Percentiles rank a stretch among this genome's conserved stretches.
Evolutionary conservation across 75 land plant genomes (phyloP).

Genomic region (Cryptomeria japonica): DNA sequence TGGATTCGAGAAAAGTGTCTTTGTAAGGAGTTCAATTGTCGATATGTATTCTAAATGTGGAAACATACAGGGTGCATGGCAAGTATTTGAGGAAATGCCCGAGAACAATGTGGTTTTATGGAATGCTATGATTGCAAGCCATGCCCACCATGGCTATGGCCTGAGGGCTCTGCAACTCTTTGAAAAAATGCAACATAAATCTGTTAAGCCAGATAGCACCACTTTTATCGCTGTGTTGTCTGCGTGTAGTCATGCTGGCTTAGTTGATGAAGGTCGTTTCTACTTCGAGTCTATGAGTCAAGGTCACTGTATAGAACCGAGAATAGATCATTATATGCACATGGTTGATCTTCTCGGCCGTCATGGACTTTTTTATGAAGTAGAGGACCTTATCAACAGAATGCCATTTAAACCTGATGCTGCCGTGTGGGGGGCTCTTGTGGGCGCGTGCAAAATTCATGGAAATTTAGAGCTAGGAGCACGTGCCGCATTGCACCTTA

Average conservation of each 20-base stretch:
- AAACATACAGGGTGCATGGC: constrained; percentile 40
- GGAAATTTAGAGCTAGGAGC: constrained; percentile 20
- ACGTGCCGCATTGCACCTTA: constrained; percentile 5
- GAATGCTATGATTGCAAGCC: constrained; percentile 65
- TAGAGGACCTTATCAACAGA: constrained; percentile 15
- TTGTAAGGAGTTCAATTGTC: constrained; percentile 36
- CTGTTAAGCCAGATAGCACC: constrained; percentile 37
- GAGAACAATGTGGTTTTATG: constrained; percentile 53
- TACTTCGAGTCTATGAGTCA: constrained; percentile 32
- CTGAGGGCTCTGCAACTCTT: constrained; percentile 41
- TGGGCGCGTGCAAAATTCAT: constrained; percentile 19
- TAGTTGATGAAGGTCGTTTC: constrained; percentile 33
- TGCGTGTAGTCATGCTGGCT: constrained; percentile 54
- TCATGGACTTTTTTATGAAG: constrained; percentile 7
- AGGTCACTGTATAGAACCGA: constrained; percentile 26
- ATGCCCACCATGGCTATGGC: constrained; percentile 64
- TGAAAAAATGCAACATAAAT: constrained; percentile 44
- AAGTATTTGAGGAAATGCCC: constrained; percentile 47
- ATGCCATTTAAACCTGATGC: constrained; percentile 20
- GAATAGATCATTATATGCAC: constrained; percentile 43
- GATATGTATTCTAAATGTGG: constrained; percentile 78
- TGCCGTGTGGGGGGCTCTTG: constrained; percentile 13
- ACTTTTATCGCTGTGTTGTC: constrained; percentile 46
- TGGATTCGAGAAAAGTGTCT: constrained; percentile 15
- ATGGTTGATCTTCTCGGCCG: constrained; percentile 57